Conservation (phyloP, 2,329 filamentous ascomycete species). For the Claviceps cyperi region DNA sequence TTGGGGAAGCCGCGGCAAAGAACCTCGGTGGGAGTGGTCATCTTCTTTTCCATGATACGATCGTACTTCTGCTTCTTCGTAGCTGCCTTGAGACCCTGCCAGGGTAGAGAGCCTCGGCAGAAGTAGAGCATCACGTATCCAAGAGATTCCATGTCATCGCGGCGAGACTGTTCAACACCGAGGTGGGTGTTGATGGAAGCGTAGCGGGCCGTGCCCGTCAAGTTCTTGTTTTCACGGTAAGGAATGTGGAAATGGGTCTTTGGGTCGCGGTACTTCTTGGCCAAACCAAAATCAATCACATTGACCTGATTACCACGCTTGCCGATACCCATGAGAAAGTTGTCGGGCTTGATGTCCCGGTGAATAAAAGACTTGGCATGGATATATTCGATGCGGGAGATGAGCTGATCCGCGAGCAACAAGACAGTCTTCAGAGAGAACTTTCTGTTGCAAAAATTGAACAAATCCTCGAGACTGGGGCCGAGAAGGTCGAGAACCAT, state of each 20-base stretch:
- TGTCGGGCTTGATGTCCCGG: conserved; percentile 99
- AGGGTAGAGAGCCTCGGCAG: conserved; percentile 94
- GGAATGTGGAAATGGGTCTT: conserved; percentile 99
- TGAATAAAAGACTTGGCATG: conserved; percentile 99
- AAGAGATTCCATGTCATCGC: conserved; percentile 98
- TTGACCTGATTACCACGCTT: conserved; percentile 99
- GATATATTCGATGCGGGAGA: conserved; percentile 98
- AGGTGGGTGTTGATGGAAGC: conserved; percentile 98
- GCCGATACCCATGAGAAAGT: conserved; percentile 98
- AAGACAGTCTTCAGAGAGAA: conserved; percentile 98
- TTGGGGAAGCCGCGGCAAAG: conserved; percentile 98
- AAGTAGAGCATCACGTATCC: conserved; percentile 99
- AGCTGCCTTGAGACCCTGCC: conserved; percentile 96
- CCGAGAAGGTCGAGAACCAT: conserved; percentile 98
- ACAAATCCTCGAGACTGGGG: conserved; percentile 89
- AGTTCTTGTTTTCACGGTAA: conserved; percentile 99
- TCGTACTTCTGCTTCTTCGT: conserved; percentile 99
- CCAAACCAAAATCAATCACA: conserved; percentile 95
- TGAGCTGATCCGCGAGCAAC: conserved; percentile 91
- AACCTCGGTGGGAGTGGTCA: conserved; percentile 97
- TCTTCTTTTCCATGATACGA: conserved; percentile 99
- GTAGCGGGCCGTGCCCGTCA: conserved; percentile 96
- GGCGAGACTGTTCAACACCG: conserved; percentile 96
- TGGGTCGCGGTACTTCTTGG: conserved; percentile 98
- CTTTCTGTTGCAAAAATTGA: conserved; percentile 99